Conservation (phyloP, 139 green algal genomes). For the Coelastrella sp. region DNA sequence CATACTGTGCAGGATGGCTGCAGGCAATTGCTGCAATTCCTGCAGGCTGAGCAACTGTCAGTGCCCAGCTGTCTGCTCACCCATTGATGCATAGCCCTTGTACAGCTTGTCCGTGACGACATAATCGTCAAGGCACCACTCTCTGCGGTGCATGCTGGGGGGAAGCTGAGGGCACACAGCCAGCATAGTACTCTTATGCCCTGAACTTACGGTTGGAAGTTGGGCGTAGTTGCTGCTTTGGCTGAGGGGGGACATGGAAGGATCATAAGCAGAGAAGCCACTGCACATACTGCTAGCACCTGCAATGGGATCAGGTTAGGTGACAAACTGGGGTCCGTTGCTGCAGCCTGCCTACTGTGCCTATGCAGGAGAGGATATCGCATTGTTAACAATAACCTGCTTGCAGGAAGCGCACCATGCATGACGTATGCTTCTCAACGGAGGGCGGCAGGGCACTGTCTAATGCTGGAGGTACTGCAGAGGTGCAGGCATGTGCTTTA, state of each 20-base stretch:
- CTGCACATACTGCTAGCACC: neutral
- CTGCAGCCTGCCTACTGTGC: neutral
- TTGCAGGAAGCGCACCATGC: no score
- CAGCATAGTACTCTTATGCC: slow-evolving; percentile 52
- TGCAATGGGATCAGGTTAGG: neutral
- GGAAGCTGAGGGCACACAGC: slow-evolving; percentile 59
- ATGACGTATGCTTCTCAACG: no score
- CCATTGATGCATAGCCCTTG: slow-evolving; percentile 57
- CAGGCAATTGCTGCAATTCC: neutral
- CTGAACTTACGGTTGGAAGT: slow-evolving; percentile 27
- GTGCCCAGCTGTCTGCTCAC: neutral
- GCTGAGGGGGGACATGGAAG: neutral
- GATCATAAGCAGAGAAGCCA: neutral
- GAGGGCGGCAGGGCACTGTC: no score
- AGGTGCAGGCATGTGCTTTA: no score
- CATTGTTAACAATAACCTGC: no score
- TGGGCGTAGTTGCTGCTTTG: neutral
- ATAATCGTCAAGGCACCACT: slow-evolving; percentile 69
- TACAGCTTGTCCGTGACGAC: slow-evolving; percentile 68
- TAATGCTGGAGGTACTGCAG: no score
- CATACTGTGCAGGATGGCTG: no score
- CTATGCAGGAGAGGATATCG: no score
- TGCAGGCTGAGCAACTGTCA: neutral
- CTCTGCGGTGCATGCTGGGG: slow-evolving; percentile 59
- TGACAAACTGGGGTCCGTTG: neutral